Evolutionary conservation across 1,284 basidiomycete species (phyloP).

Genomic region (Apiotrichum gamsii): DNA sequence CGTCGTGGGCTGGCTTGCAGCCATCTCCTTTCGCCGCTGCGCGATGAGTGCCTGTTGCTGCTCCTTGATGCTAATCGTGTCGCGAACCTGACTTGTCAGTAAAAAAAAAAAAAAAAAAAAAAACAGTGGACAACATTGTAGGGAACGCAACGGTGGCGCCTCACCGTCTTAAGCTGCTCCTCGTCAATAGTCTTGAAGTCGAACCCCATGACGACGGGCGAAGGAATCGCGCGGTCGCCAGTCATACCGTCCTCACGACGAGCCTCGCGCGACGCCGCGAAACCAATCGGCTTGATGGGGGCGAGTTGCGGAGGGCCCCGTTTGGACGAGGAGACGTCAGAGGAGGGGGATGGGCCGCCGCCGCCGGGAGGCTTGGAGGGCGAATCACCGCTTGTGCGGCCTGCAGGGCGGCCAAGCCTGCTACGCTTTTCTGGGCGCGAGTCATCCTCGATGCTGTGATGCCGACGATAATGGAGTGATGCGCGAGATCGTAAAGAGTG

Average conservation of each 20-base stretch:
- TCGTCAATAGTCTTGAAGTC: slow-evolving; percentile 42
- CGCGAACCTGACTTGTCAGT: slow-evolving; percentile 30
- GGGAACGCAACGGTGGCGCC: no score
- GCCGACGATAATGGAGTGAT: no score
- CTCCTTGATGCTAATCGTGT: slow-evolving; percentile 43
- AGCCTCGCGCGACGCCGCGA: slow-evolving; percentile 34
- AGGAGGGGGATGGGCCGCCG: slow-evolving; percentile 1
- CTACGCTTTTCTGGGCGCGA: slow-evolving; percentile 16
- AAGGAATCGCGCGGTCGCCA: slow-evolving; percentile 26
- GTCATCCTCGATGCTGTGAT: slow-evolving; percentile 12
- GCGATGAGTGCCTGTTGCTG: slow-evolving; percentile 46
- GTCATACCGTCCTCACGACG: slow-evolving; percentile 31
- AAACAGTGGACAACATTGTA: neutral
- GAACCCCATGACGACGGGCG: slow-evolving; percentile 45
- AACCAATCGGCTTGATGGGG: slow-evolving; percentile 40
- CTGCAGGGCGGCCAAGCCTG: slow-evolving; percentile 3
- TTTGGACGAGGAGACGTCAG: slow-evolving; percentile 4
- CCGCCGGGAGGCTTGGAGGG: slow-evolving; percentile 7
- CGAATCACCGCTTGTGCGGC: slow-evolving; percentile 12
- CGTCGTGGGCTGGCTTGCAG: slow-evolving; percentile 30
- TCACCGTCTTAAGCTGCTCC: slow-evolving; percentile 42
- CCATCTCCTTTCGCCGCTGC: slow-evolving; percentile 33
- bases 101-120: neutral
- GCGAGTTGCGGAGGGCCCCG: slow-evolving; percentile 17
- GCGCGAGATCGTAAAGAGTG: no score